Base-by-base conservation (phyloP, 2,329 filamentous ascomycete genomes). In the Penicillium brevicompactum region DNA sequence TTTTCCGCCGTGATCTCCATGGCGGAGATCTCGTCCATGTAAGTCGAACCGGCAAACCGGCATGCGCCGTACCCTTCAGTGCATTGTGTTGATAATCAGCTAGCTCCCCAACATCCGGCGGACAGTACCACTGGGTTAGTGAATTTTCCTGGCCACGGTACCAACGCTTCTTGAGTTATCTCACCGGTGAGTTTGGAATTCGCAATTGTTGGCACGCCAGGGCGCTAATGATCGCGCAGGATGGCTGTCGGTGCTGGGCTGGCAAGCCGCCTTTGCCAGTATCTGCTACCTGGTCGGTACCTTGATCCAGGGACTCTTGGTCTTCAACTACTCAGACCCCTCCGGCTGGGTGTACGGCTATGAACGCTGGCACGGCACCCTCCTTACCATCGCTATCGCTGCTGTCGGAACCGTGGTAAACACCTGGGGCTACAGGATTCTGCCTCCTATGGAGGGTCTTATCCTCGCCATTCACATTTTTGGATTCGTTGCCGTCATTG, bases 371-470 rank as follows among this genome's bases (percentile, higher is more conserved):
- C 69, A 71, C 41, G 79, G 76, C 5, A 81, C 80, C 0, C 66
- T 84, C 4, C 61, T 84, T 0, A 74, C 80, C 22, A 82, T 80
- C 66, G 78, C 74, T 9, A 74, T 82, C 34, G 72, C 80, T 2
- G 55, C 74, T 3, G 71, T 81, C 18, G 77, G 76, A 9, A 74
- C 82, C 11, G 65, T 81, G 30, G 74, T 84, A 71, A 84, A 84
- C 64, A 81, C 79, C 0, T 72, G 79, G 6, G 69, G 81, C 14
- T 78, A 68, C 13, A 68, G 63, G 38, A 55, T 72, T 2, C 71
- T 85, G 16, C 78, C 83, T 22, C 74, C 78, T 46, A 73, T 85
- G 41, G 82, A 85, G 63, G 77, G 76, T 0, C 46, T 80, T 5
- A 75, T 83, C 46, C 68, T 85, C 22, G 73, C 79, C 37, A 61